Evolutionary conservation across 2,329 filamentous ascomycete genomes (phyloP), one percentile per base, ranked within the genome.

Genomic region (Daldinia sp.): DNA sequence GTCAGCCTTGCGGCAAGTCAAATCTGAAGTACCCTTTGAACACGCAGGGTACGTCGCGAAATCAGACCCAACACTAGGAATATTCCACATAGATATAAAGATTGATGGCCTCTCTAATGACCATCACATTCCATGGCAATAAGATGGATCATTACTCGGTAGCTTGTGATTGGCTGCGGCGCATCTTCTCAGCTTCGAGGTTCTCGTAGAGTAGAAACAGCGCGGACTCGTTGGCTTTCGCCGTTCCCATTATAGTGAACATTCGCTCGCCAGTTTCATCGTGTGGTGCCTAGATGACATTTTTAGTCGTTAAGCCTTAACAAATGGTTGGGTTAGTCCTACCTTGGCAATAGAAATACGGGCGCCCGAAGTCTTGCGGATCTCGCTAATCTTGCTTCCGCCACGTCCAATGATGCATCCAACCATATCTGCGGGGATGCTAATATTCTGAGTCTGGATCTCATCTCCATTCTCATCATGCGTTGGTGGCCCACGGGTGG

Each of bases 391-490:
- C 87, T 99, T 99, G 83, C 87, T 94, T 68, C 95, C 95, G 56
- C 86, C 93, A 68, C 94, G 91, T 70, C 95, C 95, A 77, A 99
- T 99, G 81, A 99, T 99, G 81, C 95, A 99, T 71, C 95, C 95
- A 77, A 99, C 95, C 95, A 99, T 99, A 82, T 99, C 95, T 48
- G 95, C 94, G 23, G 95, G 95, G 74, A 99, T 99, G 83, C 93
- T 97, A 80, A 99, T 99, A 82, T 99, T 99, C 77, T 99, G 95
- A 1, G 95, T 99, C 79, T 97, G 94, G 64, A 98, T 91, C 79
- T 97, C 94, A 77, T 98, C 95, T 66, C 95, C 95, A 68, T 98
- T 96, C 80, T 98, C 94, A 66, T 95, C 94, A 74, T 96, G 92
- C 43, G 92, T 92, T 19, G 93, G 93, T 41, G 92, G 92, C 58